A percentile compares a stretch with the other conserved stretches of the same genome.
Conservation (phyloP, 2,329 filamentous ascomycete genomes). For the Fusarium mangiferae region DNA sequence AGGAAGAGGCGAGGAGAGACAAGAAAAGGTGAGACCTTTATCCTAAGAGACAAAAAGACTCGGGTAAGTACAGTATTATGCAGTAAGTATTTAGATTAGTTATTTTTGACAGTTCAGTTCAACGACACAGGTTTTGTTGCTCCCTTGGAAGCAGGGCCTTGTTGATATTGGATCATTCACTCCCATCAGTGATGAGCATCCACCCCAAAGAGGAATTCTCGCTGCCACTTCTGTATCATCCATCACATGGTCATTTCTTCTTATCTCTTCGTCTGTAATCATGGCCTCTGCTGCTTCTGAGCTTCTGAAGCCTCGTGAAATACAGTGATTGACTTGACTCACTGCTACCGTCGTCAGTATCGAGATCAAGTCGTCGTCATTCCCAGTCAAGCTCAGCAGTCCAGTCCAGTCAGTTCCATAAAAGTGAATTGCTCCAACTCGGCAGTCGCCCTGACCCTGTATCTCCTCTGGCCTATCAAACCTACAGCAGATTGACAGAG, state of each 20-base stretch:
- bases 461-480: slow-evolving; percentile 14
- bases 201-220: background rate
- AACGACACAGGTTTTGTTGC: background rate
- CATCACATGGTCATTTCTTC: background rate
- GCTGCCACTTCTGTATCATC: slow-evolving; percentile 1
- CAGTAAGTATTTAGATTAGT: background rate
- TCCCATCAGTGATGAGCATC: slow-evolving; percentile 17
- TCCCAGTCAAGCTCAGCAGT: background rate
- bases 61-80: background rate
- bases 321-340: background rate
- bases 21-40: background rate
- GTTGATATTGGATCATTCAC: slow-evolving; percentile 14
- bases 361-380: slow-evolving; percentile 24
- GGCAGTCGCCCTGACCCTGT: slow-evolving; percentile 44
- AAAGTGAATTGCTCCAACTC: slow-evolving; percentile 39
- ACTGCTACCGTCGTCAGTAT: background rate
- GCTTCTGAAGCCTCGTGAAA: background rate
- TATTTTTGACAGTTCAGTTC: background rate
- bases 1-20: background rate
- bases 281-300: background rate
- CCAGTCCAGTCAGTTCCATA: slow-evolving; percentile 9
- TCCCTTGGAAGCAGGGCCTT: slow-evolving; percentile 1
- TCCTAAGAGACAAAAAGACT: background rate
- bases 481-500: slow-evolving; percentile 10
- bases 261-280: background rate